Evolutionary conservation across 306 rosid species (phyloP).

Genomic region (Adenanthera pavonina): DNA sequence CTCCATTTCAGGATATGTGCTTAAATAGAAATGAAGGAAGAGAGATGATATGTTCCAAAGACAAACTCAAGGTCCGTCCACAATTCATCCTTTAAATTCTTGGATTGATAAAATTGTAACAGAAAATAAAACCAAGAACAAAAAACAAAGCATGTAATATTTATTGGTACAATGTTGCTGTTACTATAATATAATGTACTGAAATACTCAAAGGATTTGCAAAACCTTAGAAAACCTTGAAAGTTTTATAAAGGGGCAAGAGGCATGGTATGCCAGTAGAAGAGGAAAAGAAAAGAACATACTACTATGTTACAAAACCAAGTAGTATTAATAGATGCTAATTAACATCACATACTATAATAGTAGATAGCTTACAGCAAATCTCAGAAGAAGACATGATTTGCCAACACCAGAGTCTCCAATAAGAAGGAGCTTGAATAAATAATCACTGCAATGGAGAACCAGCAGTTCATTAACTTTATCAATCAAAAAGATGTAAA

Average conservation of each 20-base stretch:
- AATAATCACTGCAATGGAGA: slow-evolving; percentile 73
- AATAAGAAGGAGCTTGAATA: slow-evolving; percentile 96
- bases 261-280: not conserved
- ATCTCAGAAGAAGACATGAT: slow-evolving; percentile 97
- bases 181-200: not conserved
- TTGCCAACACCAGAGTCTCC: slow-evolving; percentile 99
- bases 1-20: not conserved
- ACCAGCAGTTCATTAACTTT: slow-evolving; percentile 26
- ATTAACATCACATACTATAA: not conserved
- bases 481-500: slow-evolving; percentile 24
- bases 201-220: not conserved
- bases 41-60: not conserved
- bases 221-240: not conserved
- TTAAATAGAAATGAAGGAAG: not conserved
- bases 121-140: not conserved
- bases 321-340: slow-evolving; percentile 1
- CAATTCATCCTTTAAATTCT: not conserved
- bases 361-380: slow-evolving; percentile 75
- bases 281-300: not conserved
- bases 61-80: not conserved
- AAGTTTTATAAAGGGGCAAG: not conserved
- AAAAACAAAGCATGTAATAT: not conserved
- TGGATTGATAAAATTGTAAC: not conserved
- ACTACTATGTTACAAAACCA: not conserved
- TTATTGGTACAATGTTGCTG: not conserved